Evolutionary conservation across 257 asterid genomes (phyloP), one percentile per base, ranked within the genome.

Genomic region (Rubia yunnanensis): DNA sequence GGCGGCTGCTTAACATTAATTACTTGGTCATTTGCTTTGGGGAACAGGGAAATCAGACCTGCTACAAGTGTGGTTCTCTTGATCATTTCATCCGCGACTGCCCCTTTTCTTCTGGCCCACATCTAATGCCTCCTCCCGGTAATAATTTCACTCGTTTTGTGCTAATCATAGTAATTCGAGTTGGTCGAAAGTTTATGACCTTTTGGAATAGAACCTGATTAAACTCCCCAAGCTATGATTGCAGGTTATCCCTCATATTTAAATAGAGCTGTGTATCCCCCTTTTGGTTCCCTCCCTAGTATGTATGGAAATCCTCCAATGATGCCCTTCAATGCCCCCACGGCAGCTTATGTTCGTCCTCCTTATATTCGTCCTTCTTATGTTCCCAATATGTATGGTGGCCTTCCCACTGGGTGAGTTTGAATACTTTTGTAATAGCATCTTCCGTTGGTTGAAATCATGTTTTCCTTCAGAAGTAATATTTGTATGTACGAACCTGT

Each of bases 71-170:
- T 81, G 98, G 94, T 72, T 87, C 96, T 78, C 86, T 89, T 14
- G 88, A 82, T 39, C 98, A 92, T 84, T 87, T 89, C 71, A 77
- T 85, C 79, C 88, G 89, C 80, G 87, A 89, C 76, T 92, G 94
- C 72, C 89, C 91, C 54, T 28, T 35, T 68, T 72, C 75, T 60
- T 73, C 92, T 69, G 78, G 77, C 74, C 77, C 73, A 53, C 79
- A 74, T 75, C 81, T 84, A 53, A 80, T 84, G 87, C 77, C 77
- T 72, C 92, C 63, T 35, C 81, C 86, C 78, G 96, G 98, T 91
- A 77, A 10, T 4, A 46, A 22, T 55, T 22, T 61, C 23, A 49
- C 32, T 24, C 63, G n/a, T 26, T 22, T 55, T 64, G 48, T 26
- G 50, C 8, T 17, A 34, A 35, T 50, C 9, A 18, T 15, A 26